A percentile compares a stretch with the other conserved stretches of the same genome.
Evolutionary conservation across 2,329 filamentous ascomycete species (phyloP).

Genomic region (Aspergillus melleus): DNA sequence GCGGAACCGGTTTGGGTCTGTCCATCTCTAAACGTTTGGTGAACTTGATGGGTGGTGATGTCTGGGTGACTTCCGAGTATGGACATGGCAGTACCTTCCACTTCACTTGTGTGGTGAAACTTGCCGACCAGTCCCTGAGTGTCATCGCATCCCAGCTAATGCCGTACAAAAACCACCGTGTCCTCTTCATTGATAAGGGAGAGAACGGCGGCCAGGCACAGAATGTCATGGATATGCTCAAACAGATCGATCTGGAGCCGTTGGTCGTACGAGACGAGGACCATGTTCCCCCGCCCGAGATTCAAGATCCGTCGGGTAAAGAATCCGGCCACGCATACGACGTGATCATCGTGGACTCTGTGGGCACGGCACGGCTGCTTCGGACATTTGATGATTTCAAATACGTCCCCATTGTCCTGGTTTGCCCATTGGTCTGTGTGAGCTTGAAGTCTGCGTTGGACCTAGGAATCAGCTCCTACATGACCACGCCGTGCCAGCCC

Average conservation of each 20-base stretch:
- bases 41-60: slow-evolving; percentile 92
- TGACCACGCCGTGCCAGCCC: slow-evolving; percentile 92
- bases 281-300: slow-evolving; percentile 61
- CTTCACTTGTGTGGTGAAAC: slow-evolving; percentile 89
- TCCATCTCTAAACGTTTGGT: slow-evolving; percentile 95
- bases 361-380: slow-evolving; percentile 81
- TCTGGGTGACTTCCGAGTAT: slow-evolving; percentile 93
- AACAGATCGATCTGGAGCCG: slow-evolving; percentile 74
- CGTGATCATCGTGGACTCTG: slow-evolving; percentile 92
- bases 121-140: slow-evolving; percentile 75
- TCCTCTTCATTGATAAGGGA: slow-evolving; percentile 92
- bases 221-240: slow-evolving; percentile 77
- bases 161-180: slow-evolving; percentile 89
- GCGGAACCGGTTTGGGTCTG: slow-evolving; percentile 87
- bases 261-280: slow-evolving; percentile 77
- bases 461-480: slow-evolving; percentile 96
- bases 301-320: slow-evolving; percentile 51
- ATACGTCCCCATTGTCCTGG: slow-evolving; percentile 91
- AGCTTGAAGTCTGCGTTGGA: slow-evolving; percentile 92
- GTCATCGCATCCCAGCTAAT: slow-evolving; percentile 74
- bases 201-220: slow-evolving; percentile 65
- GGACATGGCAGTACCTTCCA: slow-evolving; percentile 92
- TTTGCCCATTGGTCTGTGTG: slow-evolving; percentile 86
- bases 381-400: slow-evolving; percentile 93
- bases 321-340: slow-evolving; percentile 70